Evolutionary conservation across 2,329 filamentous ascomycete species (phyloP), one percentile per base, ranked within the genome.

Genomic region (Corniculantispora saksenae): DNA sequence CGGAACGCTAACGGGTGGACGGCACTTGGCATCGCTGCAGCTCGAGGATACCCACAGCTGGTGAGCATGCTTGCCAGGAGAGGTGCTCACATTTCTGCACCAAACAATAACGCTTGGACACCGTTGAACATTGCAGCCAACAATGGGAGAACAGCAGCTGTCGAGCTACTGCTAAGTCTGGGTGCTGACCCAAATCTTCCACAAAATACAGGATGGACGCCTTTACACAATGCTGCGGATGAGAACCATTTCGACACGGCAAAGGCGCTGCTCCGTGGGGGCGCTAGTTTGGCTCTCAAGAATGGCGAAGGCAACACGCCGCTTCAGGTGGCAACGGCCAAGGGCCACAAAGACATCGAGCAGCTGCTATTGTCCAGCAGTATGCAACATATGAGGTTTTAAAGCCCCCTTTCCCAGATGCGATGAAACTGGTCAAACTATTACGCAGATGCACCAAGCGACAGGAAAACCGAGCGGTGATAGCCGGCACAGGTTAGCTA

Each of bases 21-120:
- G 0, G 76, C 77, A 8, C 62, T 79, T 17, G 73, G 76, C 60
- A 77, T 78, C 74, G 76, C 76, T 32, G 76, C 77, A 3, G 71
- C 69, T 4, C 70, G 72, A 3, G 76, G 75, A 9, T 74, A 77
- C 48, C 71, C 76, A 3, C 73, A 74, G 38, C 74, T 77, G 1
- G 78, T 79, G 75, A 72, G 72, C 45, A 75, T 76, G 56, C 68
- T 79, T 7, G 69, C 77, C 1, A 64, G 73, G 15, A 12, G 35
- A 29, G 55, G 55, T 19, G 63, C 55, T 8, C 25, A 60, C 23
- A 60, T 65, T 21, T 21, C 43, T 8, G 21, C 57, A 12, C 38
- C n/a, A 25, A 61, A 40, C 13, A 61, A 48, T 25, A 19, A 27
- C 10, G 40, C 23, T 12, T 61, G 40, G 57, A 61, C 57, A 43